Evolutionary conservation across 2,329 filamentous ascomycete genomes (phyloP).

Genomic region (Fusarium buharicum): DNA sequence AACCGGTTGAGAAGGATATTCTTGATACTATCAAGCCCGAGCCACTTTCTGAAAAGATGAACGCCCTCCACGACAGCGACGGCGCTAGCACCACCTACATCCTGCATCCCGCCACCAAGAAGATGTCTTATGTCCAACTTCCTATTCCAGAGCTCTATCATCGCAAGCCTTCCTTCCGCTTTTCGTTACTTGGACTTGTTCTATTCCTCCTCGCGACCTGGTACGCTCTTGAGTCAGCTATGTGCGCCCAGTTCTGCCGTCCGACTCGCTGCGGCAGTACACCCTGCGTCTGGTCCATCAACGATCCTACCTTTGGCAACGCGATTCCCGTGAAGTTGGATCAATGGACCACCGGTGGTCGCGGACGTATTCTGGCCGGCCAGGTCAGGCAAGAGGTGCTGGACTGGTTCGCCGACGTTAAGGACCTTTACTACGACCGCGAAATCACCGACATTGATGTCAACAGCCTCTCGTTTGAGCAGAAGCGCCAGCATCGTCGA

Average conservation of each 20-base stretch:
- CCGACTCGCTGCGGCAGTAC: slow-evolving; percentile 59
- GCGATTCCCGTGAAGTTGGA: slow-evolving; percentile 71
- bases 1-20: slow-evolving; percentile 17
- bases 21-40: slow-evolving; percentile 12
- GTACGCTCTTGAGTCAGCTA: slow-evolving; percentile 63
- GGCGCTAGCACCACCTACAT: slow-evolving; percentile 33
- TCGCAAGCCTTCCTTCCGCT: slow-evolving; percentile 55
- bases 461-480: slow-evolving; percentile 56
- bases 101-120: slow-evolving; percentile 10
- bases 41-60: slow-evolving; percentile 28
- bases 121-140: slow-evolving; percentile 54
- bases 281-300: slow-evolving; percentile 65
- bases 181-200: slow-evolving; percentile 61
- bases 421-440: slow-evolving; percentile 58
- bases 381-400: slow-evolving; percentile 55
- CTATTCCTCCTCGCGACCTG: slow-evolving; percentile 60
- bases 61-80: slow-evolving; percentile 19
- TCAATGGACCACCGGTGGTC: slow-evolving; percentile 67
- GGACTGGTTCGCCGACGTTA: slow-evolving; percentile 60
- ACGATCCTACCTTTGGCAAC: slow-evolving; percentile 69
- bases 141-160: slow-evolving; percentile 60
- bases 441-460: slow-evolving; percentile 59
- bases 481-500: slow-evolving; percentile 61
- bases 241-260: slow-evolving; percentile 65
- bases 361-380: slow-evolving; percentile 55